These are phyloP conservation scores for Pseudotsuga menziesii DNA, from an alignment of 75 land plant genomes.

Conservation along the genomic window DNA sequence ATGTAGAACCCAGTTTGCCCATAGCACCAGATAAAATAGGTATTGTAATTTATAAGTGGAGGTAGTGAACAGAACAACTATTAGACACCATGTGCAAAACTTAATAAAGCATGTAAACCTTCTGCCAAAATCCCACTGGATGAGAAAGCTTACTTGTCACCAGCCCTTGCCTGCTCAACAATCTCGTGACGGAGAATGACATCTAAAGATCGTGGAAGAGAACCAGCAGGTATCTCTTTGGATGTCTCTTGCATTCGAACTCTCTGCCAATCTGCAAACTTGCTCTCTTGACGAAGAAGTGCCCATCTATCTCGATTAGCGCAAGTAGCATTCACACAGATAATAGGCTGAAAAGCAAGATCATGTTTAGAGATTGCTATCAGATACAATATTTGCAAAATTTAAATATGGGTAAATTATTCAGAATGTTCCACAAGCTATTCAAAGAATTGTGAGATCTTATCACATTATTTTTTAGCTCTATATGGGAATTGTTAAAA, in stretches of 20 bases:
- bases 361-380: not conserved
- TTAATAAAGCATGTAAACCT: not conserved
- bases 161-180: constrained; percentile 97
- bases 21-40: not conserved
- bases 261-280: constrained; percentile 98
- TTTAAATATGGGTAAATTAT: too few species aligned
- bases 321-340: constrained; percentile 89
- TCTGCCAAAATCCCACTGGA: not conserved
- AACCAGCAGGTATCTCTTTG: constrained; percentile 96
- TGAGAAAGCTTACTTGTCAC: constrained; percentile 75
- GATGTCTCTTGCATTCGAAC: constrained; percentile 98
- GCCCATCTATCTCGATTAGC: constrained; percentile 74
- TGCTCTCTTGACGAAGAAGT: constrained; percentile 87
- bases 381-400: too few species aligned
- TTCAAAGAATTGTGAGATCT: too few species aligned
- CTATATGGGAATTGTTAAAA: too few species aligned
- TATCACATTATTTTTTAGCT: too few species aligned
- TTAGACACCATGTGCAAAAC: too few species aligned
- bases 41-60: not conserved
- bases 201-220: constrained; percentile 97
- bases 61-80: not conserved
- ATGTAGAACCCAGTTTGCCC: not conserved
- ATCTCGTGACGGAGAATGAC: constrained; percentile 98
- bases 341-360: constrained; percentile 59
- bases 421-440: too few species aligned